Conservation (phyloP, 2,329 filamentous ascomycete genomes). For the Orbilia quercus region DNA sequence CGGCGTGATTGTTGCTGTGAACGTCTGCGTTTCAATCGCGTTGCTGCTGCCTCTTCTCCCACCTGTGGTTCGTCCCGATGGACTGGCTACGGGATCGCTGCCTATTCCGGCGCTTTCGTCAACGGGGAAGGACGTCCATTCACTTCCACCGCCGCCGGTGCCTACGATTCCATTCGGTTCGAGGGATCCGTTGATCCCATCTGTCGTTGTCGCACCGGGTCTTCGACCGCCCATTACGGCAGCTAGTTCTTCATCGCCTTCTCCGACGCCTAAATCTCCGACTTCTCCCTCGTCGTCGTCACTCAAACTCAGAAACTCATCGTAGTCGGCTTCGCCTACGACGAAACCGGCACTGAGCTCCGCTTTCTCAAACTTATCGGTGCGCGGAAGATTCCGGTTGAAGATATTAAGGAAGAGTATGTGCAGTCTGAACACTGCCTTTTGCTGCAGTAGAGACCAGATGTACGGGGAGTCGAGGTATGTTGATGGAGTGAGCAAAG, state of each 20-base stretch:
- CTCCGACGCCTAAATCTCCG: slow-evolving; percentile 34
- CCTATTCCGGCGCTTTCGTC: slow-evolving; percentile 31
- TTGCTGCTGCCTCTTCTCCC: slow-evolving; percentile 20
- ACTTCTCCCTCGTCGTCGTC: slow-evolving; percentile 47
- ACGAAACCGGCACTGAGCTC: slow-evolving; percentile 46
- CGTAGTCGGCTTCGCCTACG: slow-evolving; percentile 49
- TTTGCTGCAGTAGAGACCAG: slow-evolving; percentile 53
- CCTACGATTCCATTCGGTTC: slow-evolving; percentile 22
- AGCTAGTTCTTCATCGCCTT: slow-evolving; percentile 35
- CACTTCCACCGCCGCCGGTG: slow-evolving; percentile 10
- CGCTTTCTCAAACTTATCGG: slow-evolving; percentile 51
- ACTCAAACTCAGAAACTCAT: slow-evolving; percentile 48
- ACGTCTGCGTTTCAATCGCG: slow-evolving; percentile 49
- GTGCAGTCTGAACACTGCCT: slow-evolving; percentile 50
- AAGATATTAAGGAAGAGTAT: slow-evolving; percentile 54
- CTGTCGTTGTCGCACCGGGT: slow-evolving; percentile 1
- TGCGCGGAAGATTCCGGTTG: slow-evolving; percentile 42
- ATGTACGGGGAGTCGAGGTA: slow-evolving; percentile 53
- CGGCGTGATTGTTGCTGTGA: slow-evolving; percentile 49
- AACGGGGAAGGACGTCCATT: slow-evolving; percentile 39
- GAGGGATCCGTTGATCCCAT: slow-evolving; percentile 15
- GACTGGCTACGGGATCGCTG: slow-evolving; percentile 19
- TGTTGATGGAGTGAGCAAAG: slow-evolving; percentile 55
- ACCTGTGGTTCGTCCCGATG: slow-evolving; percentile 14
- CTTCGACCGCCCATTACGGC: slow-evolving; percentile 21